phyloP scores from a whole-genome alignment of 1,284 basidiomycete species.

The Tilletia setariae region DNA sequence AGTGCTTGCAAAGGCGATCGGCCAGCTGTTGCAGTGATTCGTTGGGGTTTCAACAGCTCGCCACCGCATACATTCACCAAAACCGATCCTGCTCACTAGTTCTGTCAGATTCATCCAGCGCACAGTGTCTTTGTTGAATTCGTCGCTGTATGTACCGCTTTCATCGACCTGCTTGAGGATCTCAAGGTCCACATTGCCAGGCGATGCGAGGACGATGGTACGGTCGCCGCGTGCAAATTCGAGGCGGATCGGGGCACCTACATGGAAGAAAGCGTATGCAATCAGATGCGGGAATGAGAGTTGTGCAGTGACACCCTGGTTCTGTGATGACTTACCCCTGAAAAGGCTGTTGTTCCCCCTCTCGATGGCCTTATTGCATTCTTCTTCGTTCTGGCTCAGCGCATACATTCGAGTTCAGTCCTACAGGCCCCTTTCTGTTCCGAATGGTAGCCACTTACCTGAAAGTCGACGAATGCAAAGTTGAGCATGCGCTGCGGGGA shows the following conservation, averaged over 20 bases:
- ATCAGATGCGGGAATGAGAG: not conserved
- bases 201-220: conserved; percentile 6
- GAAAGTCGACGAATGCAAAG: conserved; percentile 8
- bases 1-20: not conserved
- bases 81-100: not conserved
- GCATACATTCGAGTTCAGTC: not conserved
- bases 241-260: not conserved
- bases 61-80: not conserved
- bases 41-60: not conserved
- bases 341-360: not conserved
- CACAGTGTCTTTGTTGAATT: not conserved
- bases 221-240: conserved; percentile 11
- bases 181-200: conserved; percentile 4
- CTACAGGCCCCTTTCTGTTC: not conserved
- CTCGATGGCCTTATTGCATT: conserved; percentile 14
- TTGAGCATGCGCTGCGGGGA: not conserved
- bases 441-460: not conserved
- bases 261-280: not conserved
- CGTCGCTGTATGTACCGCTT: not conserved
- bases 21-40: not conserved
- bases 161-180: conserved; percentile 7
- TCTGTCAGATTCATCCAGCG: conserved; percentile 1
- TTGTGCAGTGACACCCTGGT: not conserved
- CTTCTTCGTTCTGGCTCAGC: conserved; percentile 6
- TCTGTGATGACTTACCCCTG: not conserved